Conservation (phyloP, 2,329 filamentous ascomycete genomes). For the Ophiognomonia clavigignenti-juglandacearum region DNA sequence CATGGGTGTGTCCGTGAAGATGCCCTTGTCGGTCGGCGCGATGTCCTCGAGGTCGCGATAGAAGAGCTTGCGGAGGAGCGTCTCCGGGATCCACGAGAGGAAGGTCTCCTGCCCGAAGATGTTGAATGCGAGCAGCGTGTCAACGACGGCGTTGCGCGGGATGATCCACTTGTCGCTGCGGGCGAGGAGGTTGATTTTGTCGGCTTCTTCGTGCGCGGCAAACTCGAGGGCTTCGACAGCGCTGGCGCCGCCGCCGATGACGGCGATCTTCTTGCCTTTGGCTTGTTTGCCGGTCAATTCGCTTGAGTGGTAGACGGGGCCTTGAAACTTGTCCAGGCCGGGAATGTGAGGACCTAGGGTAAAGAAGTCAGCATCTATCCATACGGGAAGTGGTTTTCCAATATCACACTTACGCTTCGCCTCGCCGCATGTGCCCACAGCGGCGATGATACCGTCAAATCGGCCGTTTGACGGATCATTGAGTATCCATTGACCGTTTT, state of each 20-base stretch:
- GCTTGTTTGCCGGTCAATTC: constrained; percentile 66
- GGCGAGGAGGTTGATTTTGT: constrained; percentile 67
- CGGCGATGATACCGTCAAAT: constrained; percentile 76
- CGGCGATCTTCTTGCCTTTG: constrained; percentile 68
- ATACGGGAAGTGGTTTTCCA: background rate
- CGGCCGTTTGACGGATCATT: constrained; percentile 65
- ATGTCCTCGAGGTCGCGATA: constrained; percentile 76
- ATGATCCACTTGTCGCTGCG: constrained; percentile 86
- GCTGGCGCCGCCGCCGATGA: constrained; percentile 75
- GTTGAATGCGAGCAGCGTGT: constrained; percentile 70
- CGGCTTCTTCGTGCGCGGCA: constrained; percentile 60
- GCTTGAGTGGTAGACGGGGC: constrained; percentile 70
- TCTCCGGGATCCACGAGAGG: constrained; percentile 74
- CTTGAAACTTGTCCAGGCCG: constrained; percentile 68
- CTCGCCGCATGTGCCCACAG: constrained; percentile 76
- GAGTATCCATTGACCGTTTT: constrained; percentile 69
- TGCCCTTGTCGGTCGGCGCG: constrained; percentile 62
- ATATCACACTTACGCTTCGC: constrained; percentile 30
- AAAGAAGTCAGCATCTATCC: constrained; percentile 35
- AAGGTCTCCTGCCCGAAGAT: constrained; percentile 73
- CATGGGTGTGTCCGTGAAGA: constrained; percentile 85
- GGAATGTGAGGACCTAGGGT: constrained; percentile 57
- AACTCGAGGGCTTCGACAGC: constrained; percentile 82
- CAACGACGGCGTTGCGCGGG: constrained; percentile 70
- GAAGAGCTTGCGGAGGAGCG: constrained; percentile 70